Conservation (phyloP, 2,329 filamentous ascomycete genomes). For the Trichoderma sp. region DNA sequence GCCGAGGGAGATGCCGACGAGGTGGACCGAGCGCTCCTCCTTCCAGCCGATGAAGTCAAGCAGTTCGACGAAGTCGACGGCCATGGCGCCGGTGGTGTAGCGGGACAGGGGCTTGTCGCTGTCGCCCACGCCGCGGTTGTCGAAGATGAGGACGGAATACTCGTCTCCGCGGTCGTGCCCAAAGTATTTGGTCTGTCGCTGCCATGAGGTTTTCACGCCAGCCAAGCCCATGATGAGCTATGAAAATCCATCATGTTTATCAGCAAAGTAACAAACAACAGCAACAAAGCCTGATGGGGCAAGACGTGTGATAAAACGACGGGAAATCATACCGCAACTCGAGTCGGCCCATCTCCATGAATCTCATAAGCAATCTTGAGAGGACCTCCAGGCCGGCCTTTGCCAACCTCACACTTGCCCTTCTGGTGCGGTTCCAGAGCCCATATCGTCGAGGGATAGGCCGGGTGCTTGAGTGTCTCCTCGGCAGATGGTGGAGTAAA, state of each 20-base stretch:
- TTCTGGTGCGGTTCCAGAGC: conserved; percentile 64
- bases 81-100: conserved; percentile 86
- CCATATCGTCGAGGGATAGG: conserved; percentile 69
- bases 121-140: conserved; percentile 82
- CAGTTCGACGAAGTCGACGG: conserved; percentile 72
- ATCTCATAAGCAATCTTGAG: conserved; percentile 77
- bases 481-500: conserved; percentile 48
- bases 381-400: conserved; percentile 67
- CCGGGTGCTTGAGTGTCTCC: conserved; percentile 64
- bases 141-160: conserved; percentile 75
- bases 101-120: conserved; percentile 75
- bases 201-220: conserved; percentile 69
- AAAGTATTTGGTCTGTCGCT: conserved; percentile 80
- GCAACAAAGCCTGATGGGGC: too few relatives aligned
- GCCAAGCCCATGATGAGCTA: conserved; percentile 83
- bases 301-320: too few relatives aligned
- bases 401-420: conserved; percentile 66
- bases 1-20: conserved; percentile 80
- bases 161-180: conserved; percentile 67
- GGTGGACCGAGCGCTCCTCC: conserved; percentile 55
- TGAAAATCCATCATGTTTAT: neutral
- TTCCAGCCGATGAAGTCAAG: conserved; percentile 70
- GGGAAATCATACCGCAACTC: conserved; percentile 65
- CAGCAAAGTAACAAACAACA: neutral
- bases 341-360: conserved; percentile 71